Evolutionary conservation across 2,329 filamentous ascomycete genomes (phyloP).

Genomic region (Kalmusia sp.): DNA sequence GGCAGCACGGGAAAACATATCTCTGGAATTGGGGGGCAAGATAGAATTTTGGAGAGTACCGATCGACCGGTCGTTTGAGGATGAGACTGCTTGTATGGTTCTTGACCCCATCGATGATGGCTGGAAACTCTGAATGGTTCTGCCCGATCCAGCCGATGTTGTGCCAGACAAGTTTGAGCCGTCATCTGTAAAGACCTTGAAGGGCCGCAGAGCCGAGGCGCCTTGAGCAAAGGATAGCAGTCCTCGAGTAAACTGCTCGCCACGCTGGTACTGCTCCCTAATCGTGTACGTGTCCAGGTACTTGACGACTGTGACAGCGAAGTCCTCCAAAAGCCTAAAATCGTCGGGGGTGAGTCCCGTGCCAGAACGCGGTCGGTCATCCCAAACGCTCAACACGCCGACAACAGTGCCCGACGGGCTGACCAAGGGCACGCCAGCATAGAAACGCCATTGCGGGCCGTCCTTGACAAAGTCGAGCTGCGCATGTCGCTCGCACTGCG

Average conservation of each 20-base stretch:
- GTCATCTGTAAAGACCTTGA: conserved; percentile 12
- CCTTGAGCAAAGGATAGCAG: conserved; percentile 41
- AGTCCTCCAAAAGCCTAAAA: conserved; percentile 26
- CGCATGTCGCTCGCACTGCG: conserved; percentile 10
- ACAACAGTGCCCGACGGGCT: conserved; percentile 25
- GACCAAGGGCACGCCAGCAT: conserved; percentile 30
- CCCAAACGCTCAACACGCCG: conserved; percentile 29
- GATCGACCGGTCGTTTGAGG: not conserved
- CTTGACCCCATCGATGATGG: conserved; percentile 1
- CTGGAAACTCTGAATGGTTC: not conserved
- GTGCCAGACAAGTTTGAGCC: not conserved
- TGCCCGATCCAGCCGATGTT: not conserved
- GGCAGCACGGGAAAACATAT: conserved; percentile 44
- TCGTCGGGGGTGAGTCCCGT: conserved; percentile 19
- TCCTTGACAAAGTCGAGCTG: conserved; percentile 18
- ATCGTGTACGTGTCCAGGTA: conserved; percentile 37
- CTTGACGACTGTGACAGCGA: conserved; percentile 32
- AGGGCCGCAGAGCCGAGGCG: conserved; percentile 26
- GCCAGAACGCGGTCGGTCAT: conserved; percentile 19
- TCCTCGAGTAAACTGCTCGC: conserved; percentile 40
- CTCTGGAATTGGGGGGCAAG: conserved; percentile 33
- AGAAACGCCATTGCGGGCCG: conserved; percentile 26
- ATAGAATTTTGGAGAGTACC: conserved; percentile 35
- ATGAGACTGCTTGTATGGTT: not conserved
- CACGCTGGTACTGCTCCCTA: conserved; percentile 31